phyloP scores from a whole-genome alignment of 2,329 filamentous ascomycete species.

The Trichoderma oligosporum region DNA sequence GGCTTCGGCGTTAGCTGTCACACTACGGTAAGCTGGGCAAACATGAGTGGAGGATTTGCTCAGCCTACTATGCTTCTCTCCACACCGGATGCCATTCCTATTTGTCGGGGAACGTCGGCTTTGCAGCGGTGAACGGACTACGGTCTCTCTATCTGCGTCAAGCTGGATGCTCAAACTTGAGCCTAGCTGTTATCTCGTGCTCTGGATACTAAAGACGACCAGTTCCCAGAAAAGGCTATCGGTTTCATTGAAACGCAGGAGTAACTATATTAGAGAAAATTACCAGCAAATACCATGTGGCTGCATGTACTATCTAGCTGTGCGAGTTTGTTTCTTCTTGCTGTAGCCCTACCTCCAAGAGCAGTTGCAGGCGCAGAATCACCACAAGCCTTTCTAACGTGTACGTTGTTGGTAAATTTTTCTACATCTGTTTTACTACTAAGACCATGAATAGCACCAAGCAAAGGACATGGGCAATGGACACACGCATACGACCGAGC shows the following conservation, averaged over 20 bases:
- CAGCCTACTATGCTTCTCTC: constrained; percentile 3
- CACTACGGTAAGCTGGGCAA: constrained; percentile 2
- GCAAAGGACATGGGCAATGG: constrained; percentile 45
- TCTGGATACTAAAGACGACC: background rate
- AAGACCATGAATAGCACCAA: constrained; percentile 26
- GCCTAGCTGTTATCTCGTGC: background rate
- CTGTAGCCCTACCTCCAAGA: constrained; percentile 1
- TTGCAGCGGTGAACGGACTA: constrained; percentile 12
- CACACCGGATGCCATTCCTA: constrained; percentile 16
- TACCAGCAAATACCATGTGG: constrained; percentile 10
- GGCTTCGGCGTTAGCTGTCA: background rate
- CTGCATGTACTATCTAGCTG: background rate
- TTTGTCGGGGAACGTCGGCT: constrained; percentile 14
- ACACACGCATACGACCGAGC: constrained; percentile 56
- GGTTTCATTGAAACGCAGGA: background rate
- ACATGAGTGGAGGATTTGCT: constrained; percentile 7
- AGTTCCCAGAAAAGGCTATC: background rate
- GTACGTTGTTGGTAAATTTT: background rate
- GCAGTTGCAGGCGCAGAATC: background rate
- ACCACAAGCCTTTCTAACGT: background rate
- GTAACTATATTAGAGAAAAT: background rate
- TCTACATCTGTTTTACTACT: background rate
- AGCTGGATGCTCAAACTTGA: constrained; percentile 3
- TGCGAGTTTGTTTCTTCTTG: background rate
- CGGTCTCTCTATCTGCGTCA: background rate